A percentile compares a stretch with the other conserved stretches of the same genome.
These are phyloP conservation scores for Plasmodium gonderi DNA, from an alignment of 169 alveolate genomes.

Conservation along the genomic window DNA sequence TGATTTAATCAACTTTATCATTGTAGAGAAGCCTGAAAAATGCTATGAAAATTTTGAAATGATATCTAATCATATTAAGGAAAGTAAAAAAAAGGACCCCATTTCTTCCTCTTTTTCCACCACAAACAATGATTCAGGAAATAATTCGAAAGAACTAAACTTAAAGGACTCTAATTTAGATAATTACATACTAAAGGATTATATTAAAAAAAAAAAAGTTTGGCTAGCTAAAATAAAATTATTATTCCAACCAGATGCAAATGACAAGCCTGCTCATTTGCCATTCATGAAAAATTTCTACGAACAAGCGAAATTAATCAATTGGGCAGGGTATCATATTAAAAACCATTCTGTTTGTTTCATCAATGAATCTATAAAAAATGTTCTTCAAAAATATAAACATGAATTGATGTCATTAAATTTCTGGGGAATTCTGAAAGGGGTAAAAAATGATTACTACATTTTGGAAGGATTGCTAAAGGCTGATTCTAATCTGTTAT, in stretches of 20 bases:
- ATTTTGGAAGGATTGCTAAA: constrained; percentile 50
- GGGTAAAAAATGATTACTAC: constrained; percentile 46
- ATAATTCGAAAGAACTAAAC: neutral
- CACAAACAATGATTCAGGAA: neutral
- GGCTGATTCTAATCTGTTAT: neutral
- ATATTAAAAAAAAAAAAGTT: constrained; percentile 45
- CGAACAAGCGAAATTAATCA: constrained; percentile 46
- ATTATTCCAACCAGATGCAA: neutral
- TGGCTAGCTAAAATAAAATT: constrained; percentile 39
- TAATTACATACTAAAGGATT: constrained; percentile 12
- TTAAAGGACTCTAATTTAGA: constrained; percentile 15
- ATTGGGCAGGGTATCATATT: constrained; percentile 67
- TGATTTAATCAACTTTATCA: constrained; percentile 38
- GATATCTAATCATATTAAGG: constrained; percentile 57
- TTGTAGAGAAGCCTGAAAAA: constrained; percentile 60
- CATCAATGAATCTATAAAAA: constrained; percentile 26
- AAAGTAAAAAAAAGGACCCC: constrained; percentile 16
- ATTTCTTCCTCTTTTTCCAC: neutral
- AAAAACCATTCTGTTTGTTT: constrained; percentile 20
- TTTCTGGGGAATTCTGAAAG: constrained; percentile 68
- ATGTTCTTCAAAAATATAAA: constrained; percentile 30
- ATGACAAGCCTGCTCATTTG: neutral
- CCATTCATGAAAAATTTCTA: constrained; percentile 32
- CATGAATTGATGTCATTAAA: constrained; percentile 8
- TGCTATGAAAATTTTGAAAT: constrained; percentile 55